Base-by-base conservation (phyloP, 768 basidiomycete species). In the Pulveroboletus ravenelii region DNA sequence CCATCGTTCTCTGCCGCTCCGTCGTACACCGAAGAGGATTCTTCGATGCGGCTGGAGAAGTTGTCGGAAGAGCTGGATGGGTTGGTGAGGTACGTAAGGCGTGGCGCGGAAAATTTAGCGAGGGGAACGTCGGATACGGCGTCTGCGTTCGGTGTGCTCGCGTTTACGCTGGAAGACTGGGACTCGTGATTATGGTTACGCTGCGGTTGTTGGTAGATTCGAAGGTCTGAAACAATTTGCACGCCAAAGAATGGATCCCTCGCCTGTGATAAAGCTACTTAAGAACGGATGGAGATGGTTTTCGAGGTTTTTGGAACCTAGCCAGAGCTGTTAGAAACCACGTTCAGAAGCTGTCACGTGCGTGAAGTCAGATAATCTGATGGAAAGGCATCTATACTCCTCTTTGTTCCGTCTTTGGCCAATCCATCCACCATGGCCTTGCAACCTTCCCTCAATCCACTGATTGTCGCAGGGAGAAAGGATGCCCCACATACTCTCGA, bases 81-180 rank as follows among this genome's bases (percentile, higher is more conserved):
- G 20, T 68, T 89, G 31, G 84, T 90, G 20, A 71, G 82, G 34
- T 87, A 87, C 62, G 61, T 90, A 6, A 68, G 85, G 39, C 71
- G 86, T 27, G 84, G 85, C 0, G 80, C 83, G 7, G 89, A 91
- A 63, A 80, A 72, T 57, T 69, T 89, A 20, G 84, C 84, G 12
- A 78, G 78, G 36, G 81, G 84, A 1, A 64, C 71, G n/a, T 74
- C 75, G 15, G 82, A 83, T 45, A 79, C 75, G 25, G 80, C 83
- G 12, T 65, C 81, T 27, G 72, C 82, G 1, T 90, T 88, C 62
- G 84, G 80, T 1, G 75, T 87, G 30, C 70, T 91, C 45, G 85
- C 87, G 10, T 91, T 92, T 64, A 73, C 79, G 37, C 70, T 92
- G 51, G 85, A 90, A 47, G 88, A 89, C 62, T 91, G 88, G 87